Base-by-base conservation (phyloP, 1,139 yeast species). In the Magnusiomyces paraingens region DNA sequence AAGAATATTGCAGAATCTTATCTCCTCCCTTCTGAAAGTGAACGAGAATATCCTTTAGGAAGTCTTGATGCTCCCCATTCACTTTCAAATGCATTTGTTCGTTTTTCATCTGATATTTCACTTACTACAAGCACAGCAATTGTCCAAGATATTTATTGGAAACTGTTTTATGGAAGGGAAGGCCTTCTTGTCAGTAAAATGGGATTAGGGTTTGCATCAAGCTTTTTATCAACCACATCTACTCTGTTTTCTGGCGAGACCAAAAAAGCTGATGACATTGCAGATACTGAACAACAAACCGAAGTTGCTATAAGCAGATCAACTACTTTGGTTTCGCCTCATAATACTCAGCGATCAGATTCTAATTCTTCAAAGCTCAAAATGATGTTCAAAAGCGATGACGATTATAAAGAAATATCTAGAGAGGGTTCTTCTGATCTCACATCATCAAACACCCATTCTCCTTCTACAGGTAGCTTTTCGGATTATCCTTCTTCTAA, bases 171-270 rank as follows among this genome's bases (percentile, higher is more conserved):
- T 36, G 49, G 36, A 10, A 32, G 20, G 21, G 22, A 46, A 32
- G 49, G 35, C 4, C 40, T 17, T 10, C 21, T 46, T 14, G 32
- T 46, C 5, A 10, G 20, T 12, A 15, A 36, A 18, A 46, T 46
- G 49, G 49, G 49, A 14, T 35, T 46, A 15, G 49, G 49, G 12
- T 46, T 46, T 46, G 49, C 49, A 10, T 46, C 49, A 3, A 39
- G 32, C 26, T 42, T 21, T 26, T 21, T 42, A 26, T 42, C 46
- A 5, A 14, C 26, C n/a, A 21, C 46, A 21, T 42, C 46, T 2
- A 20, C n/a, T 8, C 26, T 42, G 2, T 42, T 42, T 42, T 21
- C 32, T 12, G 43, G 43, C 11, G 18, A 17, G 15, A 38, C 4
- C 11, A 40, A 26, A 26, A 26, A 26, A 26, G 32, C 32, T 26